Conservation (phyloP, 192 early-diverging fungal genomes). For the Coemansia sp. region DNA sequence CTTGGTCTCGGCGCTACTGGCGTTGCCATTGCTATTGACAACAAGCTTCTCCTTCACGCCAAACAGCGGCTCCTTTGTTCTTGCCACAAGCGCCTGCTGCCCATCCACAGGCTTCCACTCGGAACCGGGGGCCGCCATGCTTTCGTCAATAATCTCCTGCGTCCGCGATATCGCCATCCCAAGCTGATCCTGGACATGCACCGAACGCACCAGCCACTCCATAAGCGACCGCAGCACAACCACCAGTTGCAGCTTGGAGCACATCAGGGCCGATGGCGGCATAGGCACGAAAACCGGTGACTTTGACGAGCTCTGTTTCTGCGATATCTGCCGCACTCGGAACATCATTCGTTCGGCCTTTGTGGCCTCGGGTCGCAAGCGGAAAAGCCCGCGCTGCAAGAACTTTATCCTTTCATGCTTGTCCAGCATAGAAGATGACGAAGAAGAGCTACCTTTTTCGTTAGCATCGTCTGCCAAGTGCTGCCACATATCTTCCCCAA, state of each 20-base stretch:
- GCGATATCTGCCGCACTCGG: slow-evolving; percentile 20
- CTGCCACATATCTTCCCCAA: slow-evolving; percentile 11
- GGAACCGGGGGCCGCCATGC: not conserved
- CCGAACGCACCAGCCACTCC: slow-evolving; percentile 48
- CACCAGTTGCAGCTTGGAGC: slow-evolving; percentile 34
- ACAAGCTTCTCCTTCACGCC: slow-evolving; percentile 47
- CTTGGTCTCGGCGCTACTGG: slow-evolving; percentile 6
- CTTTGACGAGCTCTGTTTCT: slow-evolving; percentile 33
- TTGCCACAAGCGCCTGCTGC: not conserved
- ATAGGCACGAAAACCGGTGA: slow-evolving; percentile 37
- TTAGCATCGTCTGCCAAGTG: not conserved
- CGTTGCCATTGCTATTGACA: slow-evolving; percentile 17
- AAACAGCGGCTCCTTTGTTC: slow-evolving; percentile 24
- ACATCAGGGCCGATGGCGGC: slow-evolving; percentile 42
- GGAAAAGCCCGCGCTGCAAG: slow-evolving; percentile 42
- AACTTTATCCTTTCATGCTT: slow-evolving; percentile 14
- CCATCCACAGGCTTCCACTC: not conserved
- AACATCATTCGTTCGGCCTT: slow-evolving; percentile 36
- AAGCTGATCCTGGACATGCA: slow-evolving; percentile 45
- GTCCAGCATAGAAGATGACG: not conserved
- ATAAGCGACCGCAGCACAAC: slow-evolving; percentile 46
- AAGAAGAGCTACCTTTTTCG: not conserved
- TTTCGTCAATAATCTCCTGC: slow-evolving; percentile 24
- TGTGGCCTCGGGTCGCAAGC: slow-evolving; percentile 34
- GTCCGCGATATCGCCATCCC: slow-evolving; percentile 42